These are phyloP conservation scores for Pseudogymnoascus sp. DNA, from an alignment of 2,329 filamentous ascomycete genomes.

Conservation along the genomic window DNA sequence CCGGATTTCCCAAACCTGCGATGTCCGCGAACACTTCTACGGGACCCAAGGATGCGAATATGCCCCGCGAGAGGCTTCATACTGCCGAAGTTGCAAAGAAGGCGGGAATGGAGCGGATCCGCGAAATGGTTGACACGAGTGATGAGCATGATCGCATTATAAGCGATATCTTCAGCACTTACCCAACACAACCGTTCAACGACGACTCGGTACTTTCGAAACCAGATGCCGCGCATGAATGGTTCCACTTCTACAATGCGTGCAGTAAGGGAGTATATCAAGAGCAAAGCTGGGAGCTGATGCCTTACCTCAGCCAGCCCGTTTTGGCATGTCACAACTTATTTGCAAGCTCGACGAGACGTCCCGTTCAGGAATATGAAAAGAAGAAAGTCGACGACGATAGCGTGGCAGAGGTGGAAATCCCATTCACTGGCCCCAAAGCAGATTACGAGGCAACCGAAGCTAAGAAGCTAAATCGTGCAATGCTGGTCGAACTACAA, in stretches of 20 bases:
- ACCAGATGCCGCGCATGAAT: constrained; percentile 74
- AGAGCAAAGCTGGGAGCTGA: constrained; percentile 90
- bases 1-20: constrained; percentile 52
- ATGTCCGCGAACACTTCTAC: constrained; percentile 8
- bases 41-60: constrained; percentile 21
- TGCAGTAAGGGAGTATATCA: constrained; percentile 71
- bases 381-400: constrained; percentile 39
- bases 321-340: constrained; percentile 85
- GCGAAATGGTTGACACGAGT: constrained; percentile 71
- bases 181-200: constrained; percentile 82
- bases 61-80: constrained; percentile 53
- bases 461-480: constrained; percentile 68
- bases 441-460: constrained; percentile 80
- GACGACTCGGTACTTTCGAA: constrained; percentile 89
- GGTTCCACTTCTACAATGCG: constrained; percentile 87
- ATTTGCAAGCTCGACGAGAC: constrained; percentile 63
- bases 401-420: constrained; percentile 42
- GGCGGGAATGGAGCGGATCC: constrained; percentile 61
- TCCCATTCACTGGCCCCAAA: constrained; percentile 73
- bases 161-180: constrained; percentile 77
- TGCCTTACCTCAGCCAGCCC: constrained; percentile 77
- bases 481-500: constrained; percentile 67
- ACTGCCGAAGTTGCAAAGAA: constrained; percentile 69
- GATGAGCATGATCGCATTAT: constrained; percentile 74
- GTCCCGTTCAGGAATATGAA: constrained; percentile 37